phyloP scores from a whole-genome alignment of 495 filamentous ascomycete genomes.

The Paragyromitra xinjiangensis region DNA sequence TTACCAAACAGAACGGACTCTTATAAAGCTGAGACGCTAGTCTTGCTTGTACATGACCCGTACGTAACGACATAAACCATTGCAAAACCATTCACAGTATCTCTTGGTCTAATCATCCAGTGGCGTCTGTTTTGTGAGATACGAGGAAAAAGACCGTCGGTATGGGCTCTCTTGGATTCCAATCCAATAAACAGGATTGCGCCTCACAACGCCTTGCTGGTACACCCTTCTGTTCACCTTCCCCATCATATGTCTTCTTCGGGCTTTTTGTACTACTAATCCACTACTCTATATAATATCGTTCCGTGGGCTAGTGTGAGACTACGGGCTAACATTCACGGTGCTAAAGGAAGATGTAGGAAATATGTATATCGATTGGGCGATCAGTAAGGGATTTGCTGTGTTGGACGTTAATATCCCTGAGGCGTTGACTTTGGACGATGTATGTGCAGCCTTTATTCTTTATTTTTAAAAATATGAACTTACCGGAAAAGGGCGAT shows the following conservation, averaged over 20 bases:
- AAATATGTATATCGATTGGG: slow-evolving; percentile 84
- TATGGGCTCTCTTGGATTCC: slow-evolving; percentile 52
- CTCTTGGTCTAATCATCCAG: slow-evolving; percentile 51
- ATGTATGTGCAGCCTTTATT: slow-evolving; percentile 60
- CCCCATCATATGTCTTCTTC: slow-evolving; percentile 8
- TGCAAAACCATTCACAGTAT: slow-evolving; percentile 48
- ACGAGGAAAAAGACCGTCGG: slow-evolving; percentile 50
- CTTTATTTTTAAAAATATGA: slow-evolving; percentile 1
- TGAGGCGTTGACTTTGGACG: slow-evolving; percentile 68
- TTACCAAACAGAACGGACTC: slow-evolving; percentile 39
- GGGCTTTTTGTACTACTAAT: slow-evolving; percentile 8
- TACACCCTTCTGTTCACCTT: slow-evolving; percentile 63
- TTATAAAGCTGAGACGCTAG: slow-evolving; percentile 54
- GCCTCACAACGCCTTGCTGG: slow-evolving; percentile 84
- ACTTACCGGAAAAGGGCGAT: slow-evolving; percentile 45
- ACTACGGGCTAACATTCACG: slow-evolving; percentile 56
- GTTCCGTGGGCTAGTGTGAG: background rate
- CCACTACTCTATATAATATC: slow-evolving; percentile 10
- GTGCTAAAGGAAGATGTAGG: slow-evolving; percentile 71
- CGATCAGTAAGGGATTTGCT: slow-evolving; percentile 72
- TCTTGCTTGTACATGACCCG: slow-evolving; percentile 62
- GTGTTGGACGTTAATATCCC: slow-evolving; percentile 92
- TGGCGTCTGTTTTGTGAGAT: slow-evolving; percentile 50
- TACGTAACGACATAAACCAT: slow-evolving; percentile 54
- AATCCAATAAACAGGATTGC: slow-evolving; percentile 68